These are phyloP conservation scores for Rhizopus delemar DNA, from an alignment of 371 early-diverging fungal species.

Conservation along the genomic window DNA sequence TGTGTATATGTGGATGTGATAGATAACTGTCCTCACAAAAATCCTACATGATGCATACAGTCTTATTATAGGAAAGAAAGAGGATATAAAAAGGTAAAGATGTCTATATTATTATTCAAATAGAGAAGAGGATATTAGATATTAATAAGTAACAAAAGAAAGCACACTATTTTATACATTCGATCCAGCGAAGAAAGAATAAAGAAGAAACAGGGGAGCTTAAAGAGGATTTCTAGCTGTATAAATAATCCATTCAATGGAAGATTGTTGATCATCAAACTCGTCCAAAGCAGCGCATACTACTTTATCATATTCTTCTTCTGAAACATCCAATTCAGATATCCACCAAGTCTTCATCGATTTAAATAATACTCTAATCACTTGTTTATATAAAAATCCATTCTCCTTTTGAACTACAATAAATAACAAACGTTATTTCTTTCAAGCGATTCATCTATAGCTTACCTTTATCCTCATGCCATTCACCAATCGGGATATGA, in stretches of 20 bases:
- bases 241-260: slow-evolving; percentile 23
- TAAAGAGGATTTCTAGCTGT: slow-evolving; percentile 24
- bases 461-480: slow-evolving; percentile 42
- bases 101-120: too few species aligned
- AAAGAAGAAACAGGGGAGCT: not conserved
- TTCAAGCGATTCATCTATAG: too few species aligned
- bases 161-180: not conserved
- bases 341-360: slow-evolving; percentile 50
- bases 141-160: too few species aligned
- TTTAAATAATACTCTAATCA: slow-evolving; percentile 39
- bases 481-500: slow-evolving; percentile 53
- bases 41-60: too few species aligned
- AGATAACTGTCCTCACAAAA: too few species aligned
- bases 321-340: slow-evolving; percentile 29
- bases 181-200: slow-evolving; percentile 4
- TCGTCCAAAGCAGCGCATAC: slow-evolving; percentile 25
- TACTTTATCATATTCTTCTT: slow-evolving; percentile 29
- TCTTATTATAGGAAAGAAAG: too few species aligned
- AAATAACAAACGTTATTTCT: too few species aligned
- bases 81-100: too few species aligned
- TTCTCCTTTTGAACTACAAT: slow-evolving; percentile 34
- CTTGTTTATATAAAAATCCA: slow-evolving; percentile 46
- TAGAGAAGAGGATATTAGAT: not conserved
- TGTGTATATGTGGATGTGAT: too few species aligned
- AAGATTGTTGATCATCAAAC: slow-evolving; percentile 21